Evolutionary conservation across 768 basidiomycete species (phyloP), one percentile per base, ranked within the genome.

Genomic region (Tubosaeta sp.): DNA sequence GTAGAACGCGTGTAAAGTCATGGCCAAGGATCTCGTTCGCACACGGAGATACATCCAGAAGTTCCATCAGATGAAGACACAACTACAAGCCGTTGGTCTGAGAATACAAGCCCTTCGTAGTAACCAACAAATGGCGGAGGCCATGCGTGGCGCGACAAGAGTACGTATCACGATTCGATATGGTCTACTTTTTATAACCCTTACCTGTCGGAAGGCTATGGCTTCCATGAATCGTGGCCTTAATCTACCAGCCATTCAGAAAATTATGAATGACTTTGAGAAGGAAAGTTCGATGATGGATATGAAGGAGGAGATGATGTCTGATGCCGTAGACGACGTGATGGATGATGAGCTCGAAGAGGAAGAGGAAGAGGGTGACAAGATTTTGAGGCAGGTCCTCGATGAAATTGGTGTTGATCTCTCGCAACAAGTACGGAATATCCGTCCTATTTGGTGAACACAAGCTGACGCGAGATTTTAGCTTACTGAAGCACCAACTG

Each of bases 281-380:
- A 87, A 84, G 63, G 96, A 99, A 72, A 95, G 88, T 59, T 84
- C 92, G 5, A 92, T 86, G 72, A 99, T 99, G 96, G 96, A 99
- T 71, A 98, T 99, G 96, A 99, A 97, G 69, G 96, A 97, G 71
- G 95, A 96, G 68, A 97, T 98, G 90, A 99, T 97, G 96, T 91
- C 90, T 19, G 96, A 98, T 54, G 88, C 93, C 13, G 89, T 98
- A 14, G 96, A 98, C 70, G 95, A 97, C 60, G 94, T 88, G 44
- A 95, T 97, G 87, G 91, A 94, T 56, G 86, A 88, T 29, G 94
- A 93, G 13, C 71, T 71, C 27, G 94, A 94, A 61, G 95, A 95
- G 45, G 95, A 98, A 69, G 96, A 97, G 59, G 88, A 87, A 55
- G 96, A 97, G 64, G 85, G 94, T 13, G 94, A 98, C 65, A 89